These are phyloP conservation scores for Penicillium occitanis DNA, from an alignment of 2,329 filamentous ascomycete species.

Conservation along the genomic window DNA sequence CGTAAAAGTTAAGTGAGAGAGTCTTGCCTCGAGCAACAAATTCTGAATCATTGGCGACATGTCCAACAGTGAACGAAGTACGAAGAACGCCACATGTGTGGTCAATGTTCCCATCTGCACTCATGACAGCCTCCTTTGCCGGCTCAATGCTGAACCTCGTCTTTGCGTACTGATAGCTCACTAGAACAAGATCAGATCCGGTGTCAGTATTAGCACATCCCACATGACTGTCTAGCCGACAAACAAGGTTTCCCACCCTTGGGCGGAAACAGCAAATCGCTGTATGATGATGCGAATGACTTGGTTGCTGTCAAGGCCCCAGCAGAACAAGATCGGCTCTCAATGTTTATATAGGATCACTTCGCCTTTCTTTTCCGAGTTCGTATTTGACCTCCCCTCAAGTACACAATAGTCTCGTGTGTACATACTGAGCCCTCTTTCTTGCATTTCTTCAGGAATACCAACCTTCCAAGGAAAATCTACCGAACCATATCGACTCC, in stretches of 20 bases:
- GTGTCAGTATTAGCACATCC: neutral
- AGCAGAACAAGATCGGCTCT: neutral
- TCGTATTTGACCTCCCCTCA: neutral
- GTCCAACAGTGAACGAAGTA: neutral
- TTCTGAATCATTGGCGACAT: neutral
- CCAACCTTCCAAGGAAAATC: neutral
- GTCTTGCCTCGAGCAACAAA: neutral
- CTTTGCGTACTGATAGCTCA: neutral
- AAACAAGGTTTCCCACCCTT: neutral
- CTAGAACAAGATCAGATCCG: neutral
- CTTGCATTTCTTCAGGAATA: neutral
- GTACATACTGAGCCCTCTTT: neutral
- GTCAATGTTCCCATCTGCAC: neutral
- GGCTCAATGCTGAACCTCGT: neutral
- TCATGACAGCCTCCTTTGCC: neutral
- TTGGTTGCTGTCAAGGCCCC: neutral
- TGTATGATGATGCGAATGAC: neutral
- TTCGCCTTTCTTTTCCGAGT: neutral
- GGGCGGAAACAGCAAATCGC: neutral
- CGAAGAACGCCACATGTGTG: neutral
- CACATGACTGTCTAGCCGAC: neutral
- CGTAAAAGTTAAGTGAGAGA: neutral
- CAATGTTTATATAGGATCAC: neutral
- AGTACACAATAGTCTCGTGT: neutral
- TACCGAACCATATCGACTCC: neutral